These are phyloP conservation scores for Aureobasidium sp. DNA, from an alignment of 2,329 filamentous ascomycete genomes.

Conservation along the genomic window DNA sequence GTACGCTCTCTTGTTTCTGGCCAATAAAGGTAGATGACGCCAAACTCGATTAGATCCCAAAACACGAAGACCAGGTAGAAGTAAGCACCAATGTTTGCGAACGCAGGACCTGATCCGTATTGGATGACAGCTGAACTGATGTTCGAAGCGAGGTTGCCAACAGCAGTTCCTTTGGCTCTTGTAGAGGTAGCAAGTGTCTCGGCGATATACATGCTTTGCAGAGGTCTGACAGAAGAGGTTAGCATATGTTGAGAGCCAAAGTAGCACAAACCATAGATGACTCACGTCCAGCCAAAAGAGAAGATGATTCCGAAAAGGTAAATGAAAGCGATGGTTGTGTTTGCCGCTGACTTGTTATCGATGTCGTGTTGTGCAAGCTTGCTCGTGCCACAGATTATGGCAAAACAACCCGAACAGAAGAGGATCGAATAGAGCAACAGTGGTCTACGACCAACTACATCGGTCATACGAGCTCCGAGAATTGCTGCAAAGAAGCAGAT, in stretches of 20 bases:
- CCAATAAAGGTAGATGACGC: conserved; percentile 31
- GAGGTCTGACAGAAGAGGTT: conserved; percentile 14
- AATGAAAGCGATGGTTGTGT: conserved; percentile 25
- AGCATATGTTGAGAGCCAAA: not conserved
- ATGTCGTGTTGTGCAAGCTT: not conserved
- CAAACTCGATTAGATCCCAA: conserved; percentile 29
- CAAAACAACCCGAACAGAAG: conserved; percentile 27
- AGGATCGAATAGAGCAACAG: conserved; percentile 24
- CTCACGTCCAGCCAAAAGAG: conserved; percentile 28
- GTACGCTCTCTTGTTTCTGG: conserved; percentile 38
- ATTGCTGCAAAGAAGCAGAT: conserved; percentile 19
- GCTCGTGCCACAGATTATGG: conserved; percentile 7
- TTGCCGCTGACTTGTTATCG: conserved; percentile 11
- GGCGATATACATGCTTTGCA: conserved; percentile 31
- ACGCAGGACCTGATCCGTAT: conserved; percentile 20
- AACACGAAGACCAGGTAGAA: conserved; percentile 26
- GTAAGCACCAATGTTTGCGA: conserved; percentile 24
- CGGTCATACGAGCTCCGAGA: conserved; percentile 32
- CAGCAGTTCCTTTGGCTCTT: conserved; percentile 36
- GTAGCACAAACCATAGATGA: not conserved
- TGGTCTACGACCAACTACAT: conserved; percentile 29
- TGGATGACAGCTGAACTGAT: conserved; percentile 32
- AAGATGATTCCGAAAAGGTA: conserved; percentile 28
- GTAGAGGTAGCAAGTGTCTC: conserved; percentile 8
- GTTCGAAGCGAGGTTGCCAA: conserved; percentile 34